Evolutionary conservation across 768 basidiomycete genomes (phyloP).

Genomic region (Sarcomyxa edulis): DNA sequence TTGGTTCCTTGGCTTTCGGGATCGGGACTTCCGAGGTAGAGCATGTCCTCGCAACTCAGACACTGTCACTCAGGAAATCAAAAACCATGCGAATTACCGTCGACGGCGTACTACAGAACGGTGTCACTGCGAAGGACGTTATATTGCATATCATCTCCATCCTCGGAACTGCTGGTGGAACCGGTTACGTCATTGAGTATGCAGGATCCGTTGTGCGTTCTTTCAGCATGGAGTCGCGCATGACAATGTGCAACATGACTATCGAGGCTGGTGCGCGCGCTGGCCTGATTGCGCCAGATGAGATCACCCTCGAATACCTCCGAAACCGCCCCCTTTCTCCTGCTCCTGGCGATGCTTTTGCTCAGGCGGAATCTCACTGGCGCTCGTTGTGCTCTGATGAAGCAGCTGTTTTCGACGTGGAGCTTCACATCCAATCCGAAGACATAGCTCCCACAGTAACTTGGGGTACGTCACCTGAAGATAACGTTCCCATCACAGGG

Average conservation of each 20-base stretch:
- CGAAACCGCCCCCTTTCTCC: constrained; percentile 77
- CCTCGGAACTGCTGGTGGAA: constrained; percentile 93
- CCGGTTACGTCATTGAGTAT: constrained; percentile 85
- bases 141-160: constrained; percentile 86
- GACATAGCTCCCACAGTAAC: constrained; percentile 89
- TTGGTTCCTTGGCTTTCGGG: constrained; percentile 89
- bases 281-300: constrained; percentile 90
- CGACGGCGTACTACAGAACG: constrained; percentile 74
- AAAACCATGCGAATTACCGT: constrained; percentile 94
- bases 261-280: constrained; percentile 92
- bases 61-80: constrained; percentile 77
- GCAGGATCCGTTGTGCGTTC: constrained; percentile 83
- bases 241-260: constrained; percentile 93
- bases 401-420: constrained; percentile 79
- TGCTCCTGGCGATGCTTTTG: constrained; percentile 82
- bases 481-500: constrained; percentile 80
- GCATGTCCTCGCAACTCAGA: constrained; percentile 91
- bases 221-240: constrained; percentile 87
- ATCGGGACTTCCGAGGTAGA: constrained; percentile 94
- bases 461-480: constrained; percentile 92
- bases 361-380: constrained; percentile 81
- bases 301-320: constrained; percentile 82
- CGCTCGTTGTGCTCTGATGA: constrained; percentile 72
- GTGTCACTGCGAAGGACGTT: constrained; percentile 87
- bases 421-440: constrained; percentile 72